phyloP scores from a whole-genome alignment of 345 rosid species.

The Combretum micranthum region DNA sequence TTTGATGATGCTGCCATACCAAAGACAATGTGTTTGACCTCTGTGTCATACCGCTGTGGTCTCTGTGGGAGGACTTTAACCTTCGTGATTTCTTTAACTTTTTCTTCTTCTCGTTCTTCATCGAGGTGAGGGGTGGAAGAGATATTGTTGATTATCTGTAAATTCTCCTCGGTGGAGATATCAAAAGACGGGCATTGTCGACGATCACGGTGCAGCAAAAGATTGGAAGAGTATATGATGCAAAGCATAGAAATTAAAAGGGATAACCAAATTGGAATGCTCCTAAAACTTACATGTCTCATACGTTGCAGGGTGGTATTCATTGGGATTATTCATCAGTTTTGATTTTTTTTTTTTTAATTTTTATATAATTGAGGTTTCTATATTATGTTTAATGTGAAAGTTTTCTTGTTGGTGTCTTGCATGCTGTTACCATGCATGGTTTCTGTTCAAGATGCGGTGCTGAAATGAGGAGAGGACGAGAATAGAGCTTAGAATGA shows the following conservation, averaged over 20 bases:
- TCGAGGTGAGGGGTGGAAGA: conserved; percentile 14
- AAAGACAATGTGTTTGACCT: conserved; percentile 58
- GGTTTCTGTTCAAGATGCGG: conserved; percentile 11
- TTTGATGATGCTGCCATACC: conserved; percentile 69
- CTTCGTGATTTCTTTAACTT: neutral
- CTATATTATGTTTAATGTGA: no score
- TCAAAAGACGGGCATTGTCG: conserved; percentile 18
- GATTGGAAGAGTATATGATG: conserved; percentile 43
- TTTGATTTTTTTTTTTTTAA: conserved; percentile 5
- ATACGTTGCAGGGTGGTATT: conserved; percentile 17
- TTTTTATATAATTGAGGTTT: no score
- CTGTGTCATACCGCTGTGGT: conserved; percentile 26
- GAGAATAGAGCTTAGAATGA: conserved; percentile 24
- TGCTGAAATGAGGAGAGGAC: conserved; percentile 7
- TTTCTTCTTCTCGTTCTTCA: neutral
- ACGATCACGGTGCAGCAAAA: conserved; percentile 22
- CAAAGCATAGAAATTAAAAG: conserved; percentile 35
- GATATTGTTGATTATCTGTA: conserved; percentile 18
- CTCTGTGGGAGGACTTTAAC: neutral
- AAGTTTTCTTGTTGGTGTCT: neutral
- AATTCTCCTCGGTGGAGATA: conserved; percentile 16
- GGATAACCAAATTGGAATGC: conserved; percentile 38
- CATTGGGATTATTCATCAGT: conserved; percentile 13
- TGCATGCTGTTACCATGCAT: neutral
- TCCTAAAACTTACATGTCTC: conserved; percentile 22